Conservation (phyloP, 768 basidiomycete genomes). For the Phylloporus arenicola region DNA sequence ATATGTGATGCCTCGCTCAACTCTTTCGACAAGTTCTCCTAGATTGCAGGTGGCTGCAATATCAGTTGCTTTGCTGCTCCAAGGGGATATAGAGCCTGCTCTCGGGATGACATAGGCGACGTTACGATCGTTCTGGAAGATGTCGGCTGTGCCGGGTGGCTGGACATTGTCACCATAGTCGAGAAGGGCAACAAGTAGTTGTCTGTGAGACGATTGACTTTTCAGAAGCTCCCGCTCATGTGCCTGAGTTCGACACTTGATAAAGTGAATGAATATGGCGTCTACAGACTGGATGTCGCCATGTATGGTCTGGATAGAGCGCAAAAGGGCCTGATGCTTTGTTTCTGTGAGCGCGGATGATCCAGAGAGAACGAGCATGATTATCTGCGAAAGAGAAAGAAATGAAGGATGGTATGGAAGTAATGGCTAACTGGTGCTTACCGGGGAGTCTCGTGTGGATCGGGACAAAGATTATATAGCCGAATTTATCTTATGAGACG, state of each 20-base stretch:
- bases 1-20: constrained; percentile 82
- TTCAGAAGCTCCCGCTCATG: constrained; percentile 45
- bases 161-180: constrained; percentile 78
- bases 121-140: constrained; percentile 32
- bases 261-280: constrained; percentile 80
- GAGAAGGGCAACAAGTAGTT: constrained; percentile 65
- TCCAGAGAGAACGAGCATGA: constrained; percentile 79
- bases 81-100: constrained; percentile 90
- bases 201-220: constrained; percentile 39
- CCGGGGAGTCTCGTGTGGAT: constrained; percentile 5
- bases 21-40: constrained; percentile 59
- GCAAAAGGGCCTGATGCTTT: constrained; percentile 64
- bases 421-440: constrained; percentile 5
- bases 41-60: constrained; percentile 87
- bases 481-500: constrained; percentile 10
- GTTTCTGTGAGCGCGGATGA: constrained; percentile 68
- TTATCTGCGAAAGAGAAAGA: constrained; percentile 1
- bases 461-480: neutral
- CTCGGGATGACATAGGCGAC: constrained; percentile 75
- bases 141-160: constrained; percentile 38
- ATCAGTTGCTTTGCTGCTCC: constrained; percentile 99
- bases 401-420: neutral
- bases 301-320: constrained; percentile 47
- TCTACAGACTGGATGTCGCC: constrained; percentile 65
- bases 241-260: constrained; percentile 51